Conservation (phyloP, 1,139 yeast genomes). For the Magnusiomyces sp. region DNA sequence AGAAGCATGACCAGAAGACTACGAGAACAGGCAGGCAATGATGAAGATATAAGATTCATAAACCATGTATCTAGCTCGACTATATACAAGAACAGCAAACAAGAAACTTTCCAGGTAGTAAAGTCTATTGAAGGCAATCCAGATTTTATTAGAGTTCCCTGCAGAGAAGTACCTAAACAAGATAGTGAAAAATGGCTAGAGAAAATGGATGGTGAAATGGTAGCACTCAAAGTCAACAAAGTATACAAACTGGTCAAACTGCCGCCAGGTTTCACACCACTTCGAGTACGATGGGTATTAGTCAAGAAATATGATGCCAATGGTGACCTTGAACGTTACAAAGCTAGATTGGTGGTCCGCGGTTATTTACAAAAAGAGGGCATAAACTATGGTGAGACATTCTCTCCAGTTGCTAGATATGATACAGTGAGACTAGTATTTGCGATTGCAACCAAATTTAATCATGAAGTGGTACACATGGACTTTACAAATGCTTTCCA, state of each 20-base stretch:
- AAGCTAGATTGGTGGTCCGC: slow-evolving; percentile 15
- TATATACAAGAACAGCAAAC: no score
- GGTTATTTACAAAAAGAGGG: slow-evolving; percentile 16
- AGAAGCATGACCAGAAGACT: no score
- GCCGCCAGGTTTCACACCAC: background rate
- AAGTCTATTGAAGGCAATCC: no score
- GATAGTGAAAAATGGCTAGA: no score
- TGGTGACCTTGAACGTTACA: slow-evolving; percentile 10
- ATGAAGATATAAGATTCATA: no score
- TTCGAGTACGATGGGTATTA: slow-evolving; percentile 9
- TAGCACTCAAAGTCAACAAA: background rate
- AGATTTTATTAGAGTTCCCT: no score
- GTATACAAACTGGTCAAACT: background rate
- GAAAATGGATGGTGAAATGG: no score
- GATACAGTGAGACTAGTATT: slow-evolving; percentile 18
- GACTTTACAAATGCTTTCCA: slow-evolving; percentile 24
- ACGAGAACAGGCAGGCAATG: no score
- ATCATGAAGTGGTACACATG: slow-evolving; percentile 19
- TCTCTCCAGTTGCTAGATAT: slow-evolving; percentile 22
- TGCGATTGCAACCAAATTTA: slow-evolving; percentile 15
- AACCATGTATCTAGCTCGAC: no score
- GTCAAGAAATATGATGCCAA: slow-evolving; percentile 6
- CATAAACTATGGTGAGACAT: slow-evolving; percentile 23
- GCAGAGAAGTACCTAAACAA: no score
- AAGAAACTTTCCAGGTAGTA: no score